Evolutionary conservation across 805 yeast genomes (phyloP), one percentile per base, ranked within the genome.

Genomic region (Yamadazyma nakazawae): DNA sequence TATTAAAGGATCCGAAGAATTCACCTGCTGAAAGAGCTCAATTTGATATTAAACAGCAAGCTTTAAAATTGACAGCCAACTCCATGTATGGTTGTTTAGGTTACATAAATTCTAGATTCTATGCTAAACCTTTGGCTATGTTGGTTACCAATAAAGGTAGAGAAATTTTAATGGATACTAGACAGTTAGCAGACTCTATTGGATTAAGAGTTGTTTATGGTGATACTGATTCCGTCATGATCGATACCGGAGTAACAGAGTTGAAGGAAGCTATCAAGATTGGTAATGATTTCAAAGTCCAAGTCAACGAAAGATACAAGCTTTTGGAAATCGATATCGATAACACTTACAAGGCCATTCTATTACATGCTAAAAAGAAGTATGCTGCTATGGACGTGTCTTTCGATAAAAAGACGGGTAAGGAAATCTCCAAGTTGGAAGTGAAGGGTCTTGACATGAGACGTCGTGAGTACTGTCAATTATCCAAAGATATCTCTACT

Each of bases 81-180:
- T 94, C 99, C n/a, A 92, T 94, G 97, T 94, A 94, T 69, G 99
- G 99, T 61, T 94, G 98, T 78, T 77, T 94, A 57, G 99, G 99
- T 55, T 91, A 84, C 64, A 86, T 85, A 6, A 79, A 85, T 57
- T 89, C 97, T 18, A 79, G 99, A 59, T 94, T 94, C 65, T 92
- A 91, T 60, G 99, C 99, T 11, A 85, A 88, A 60, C 97, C 98
- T 0, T 74, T 94, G 56, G 99, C 99, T 5, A 88, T 88, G 91
- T 74, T 94, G 58, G 96, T 90, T 48, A 94, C 99, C 2, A 85
- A 83, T 57, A 88, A 91, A 65, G 99, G 99, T 59, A 80, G 99
- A 70, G 98, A 94, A 64, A 89, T 91, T 63, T 78, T 94, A 59
- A 85, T 84, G 84, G 92, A 88, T 58, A 92, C 99, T 0, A 80